Conservation (phyloP, 352 stramenopile species). For the Elongisporangium prolatum region DNA sequence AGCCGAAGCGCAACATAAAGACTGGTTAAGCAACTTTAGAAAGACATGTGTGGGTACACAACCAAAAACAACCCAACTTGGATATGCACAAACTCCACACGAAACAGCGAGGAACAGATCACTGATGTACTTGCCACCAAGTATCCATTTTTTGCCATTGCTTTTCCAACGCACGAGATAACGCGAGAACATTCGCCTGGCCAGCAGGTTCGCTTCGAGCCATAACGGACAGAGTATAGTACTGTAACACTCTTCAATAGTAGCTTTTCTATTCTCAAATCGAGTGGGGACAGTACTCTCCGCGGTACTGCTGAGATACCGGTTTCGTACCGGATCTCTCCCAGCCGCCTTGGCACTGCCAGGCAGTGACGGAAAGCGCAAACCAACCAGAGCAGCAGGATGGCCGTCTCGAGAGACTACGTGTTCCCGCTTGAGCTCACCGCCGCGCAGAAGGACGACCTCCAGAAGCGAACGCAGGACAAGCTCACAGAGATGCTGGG, state of each 20-base stretch:
- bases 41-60: neutral
- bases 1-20: neutral
- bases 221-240: neutral
- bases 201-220: neutral
- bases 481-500: constrained; percentile 77
- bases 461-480: constrained; percentile 38
- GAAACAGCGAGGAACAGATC: neutral
- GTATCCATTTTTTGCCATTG: neutral
- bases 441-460: constrained; percentile 49
- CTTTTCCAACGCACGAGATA: neutral
- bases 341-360: neutral
- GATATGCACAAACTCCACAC: neutral
- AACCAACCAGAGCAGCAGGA: neutral
- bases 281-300: neutral
- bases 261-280: neutral
- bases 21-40: neutral
- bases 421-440: constrained; percentile 59
- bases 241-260: neutral
- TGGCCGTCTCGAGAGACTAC: constrained; percentile 18
- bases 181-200: neutral
- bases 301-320: neutral
- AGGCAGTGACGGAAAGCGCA: neutral
- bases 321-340: neutral
- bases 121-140: neutral
- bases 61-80: neutral